Conservation (phyloP, 331 rosid genomes). For the Spiraea crenata region DNA sequence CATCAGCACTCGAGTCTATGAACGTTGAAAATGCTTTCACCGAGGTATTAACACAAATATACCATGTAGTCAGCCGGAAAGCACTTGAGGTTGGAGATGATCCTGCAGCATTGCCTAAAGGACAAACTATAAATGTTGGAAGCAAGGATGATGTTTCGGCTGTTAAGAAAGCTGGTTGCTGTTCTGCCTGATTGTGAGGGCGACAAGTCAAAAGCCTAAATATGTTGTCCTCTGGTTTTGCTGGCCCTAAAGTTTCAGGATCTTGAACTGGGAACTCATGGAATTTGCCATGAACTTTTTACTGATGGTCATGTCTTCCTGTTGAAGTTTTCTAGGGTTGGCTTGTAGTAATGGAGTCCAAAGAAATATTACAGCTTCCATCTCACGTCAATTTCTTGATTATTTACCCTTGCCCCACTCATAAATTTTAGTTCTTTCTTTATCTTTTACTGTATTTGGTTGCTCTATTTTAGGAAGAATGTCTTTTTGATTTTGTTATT, state of each 20-base stretch:
- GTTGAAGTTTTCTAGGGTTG: conserved; percentile 17
- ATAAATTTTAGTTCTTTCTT: background rate
- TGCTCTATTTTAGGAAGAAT: conserved; percentile 16
- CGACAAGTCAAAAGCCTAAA: conserved; percentile 9
- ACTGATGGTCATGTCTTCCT: conserved; percentile 10
- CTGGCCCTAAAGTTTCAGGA: conserved; percentile 15
- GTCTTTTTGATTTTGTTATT: background rate
- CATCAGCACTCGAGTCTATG: conserved; percentile 59
- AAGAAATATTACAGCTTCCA: conserved; percentile 18
- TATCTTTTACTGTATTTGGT: conserved; percentile 18
- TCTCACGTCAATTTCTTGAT: conserved; percentile 13
- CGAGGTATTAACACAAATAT: conserved; percentile 51
- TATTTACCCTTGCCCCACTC: background rate
- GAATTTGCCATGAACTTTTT: conserved; percentile 10
- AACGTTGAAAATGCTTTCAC: conserved; percentile 60
- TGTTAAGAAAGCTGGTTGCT: conserved; percentile 52
- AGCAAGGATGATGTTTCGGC: conserved; percentile 62
- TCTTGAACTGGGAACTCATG: conserved; percentile 1
- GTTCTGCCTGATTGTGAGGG: conserved; percentile 37
- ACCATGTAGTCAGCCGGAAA: conserved; percentile 50
- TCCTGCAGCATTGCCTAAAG: conserved; percentile 47
- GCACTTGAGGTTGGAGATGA: conserved; percentile 55
- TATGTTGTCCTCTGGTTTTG: conserved; percentile 12
- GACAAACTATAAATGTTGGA: conserved; percentile 52
- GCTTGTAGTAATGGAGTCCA: conserved; percentile 30